phyloP scores from a whole-genome alignment of 2,329 filamentous ascomycete species.

The Sporothrix inflata region DNA sequence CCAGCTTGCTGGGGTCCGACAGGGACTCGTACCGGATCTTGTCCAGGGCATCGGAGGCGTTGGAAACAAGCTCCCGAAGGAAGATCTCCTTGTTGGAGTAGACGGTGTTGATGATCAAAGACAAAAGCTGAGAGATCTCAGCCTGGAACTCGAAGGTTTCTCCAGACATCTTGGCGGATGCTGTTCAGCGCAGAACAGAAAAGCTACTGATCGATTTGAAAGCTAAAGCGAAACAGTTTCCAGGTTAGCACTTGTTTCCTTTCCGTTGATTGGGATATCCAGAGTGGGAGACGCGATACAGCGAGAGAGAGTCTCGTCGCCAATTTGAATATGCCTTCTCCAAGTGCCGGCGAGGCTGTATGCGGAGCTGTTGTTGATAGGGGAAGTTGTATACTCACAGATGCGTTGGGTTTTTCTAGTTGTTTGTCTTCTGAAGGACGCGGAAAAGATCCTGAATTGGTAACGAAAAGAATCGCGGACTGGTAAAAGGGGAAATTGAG shows the following conservation, averaged over 20 bases:
- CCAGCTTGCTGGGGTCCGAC: constrained; percentile 95
- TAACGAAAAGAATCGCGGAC: constrained; percentile 19
- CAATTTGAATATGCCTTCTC: neutral
- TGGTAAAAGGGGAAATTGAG: constrained; percentile 7
- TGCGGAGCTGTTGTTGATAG: neutral
- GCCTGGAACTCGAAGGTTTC: constrained; percentile 99
- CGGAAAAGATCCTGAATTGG: neutral
- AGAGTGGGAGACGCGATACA: neutral
- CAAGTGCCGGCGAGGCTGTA: neutral
- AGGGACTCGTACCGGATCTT: constrained; percentile 99
- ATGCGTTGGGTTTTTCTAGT: neutral
- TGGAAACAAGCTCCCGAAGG: constrained; percentile 97
- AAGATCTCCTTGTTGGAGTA: constrained; percentile 99
- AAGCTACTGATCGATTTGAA: neutral
- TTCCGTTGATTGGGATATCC: neutral
- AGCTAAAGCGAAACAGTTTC: neutral
- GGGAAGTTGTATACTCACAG: neutral
- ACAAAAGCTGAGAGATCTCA: constrained; percentile 99
- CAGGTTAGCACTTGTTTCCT: neutral
- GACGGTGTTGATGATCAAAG: constrained; percentile 99
- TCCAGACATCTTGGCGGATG: constrained; percentile 72
- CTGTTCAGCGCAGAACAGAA: constrained; percentile 32
- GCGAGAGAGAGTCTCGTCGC: too few species aligned
- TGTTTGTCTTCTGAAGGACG: neutral
- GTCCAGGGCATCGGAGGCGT: constrained; percentile 98